These are phyloP conservation scores for Chenopodium berlandieri DNA, from an alignment of 148 eudicot genomes.

Conservation along the genomic window DNA sequence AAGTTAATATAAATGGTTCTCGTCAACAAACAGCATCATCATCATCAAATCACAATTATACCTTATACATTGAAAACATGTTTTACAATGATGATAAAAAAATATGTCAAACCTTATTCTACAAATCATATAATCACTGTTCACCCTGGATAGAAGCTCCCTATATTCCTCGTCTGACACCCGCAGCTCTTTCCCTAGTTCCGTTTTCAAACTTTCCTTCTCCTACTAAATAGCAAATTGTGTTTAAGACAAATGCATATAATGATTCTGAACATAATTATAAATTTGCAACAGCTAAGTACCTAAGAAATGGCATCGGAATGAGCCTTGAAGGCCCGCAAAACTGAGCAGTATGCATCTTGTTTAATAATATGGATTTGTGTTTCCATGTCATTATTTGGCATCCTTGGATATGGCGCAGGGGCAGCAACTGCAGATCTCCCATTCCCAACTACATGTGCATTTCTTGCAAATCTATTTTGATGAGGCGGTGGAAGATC, in stretches of 20 bases:
- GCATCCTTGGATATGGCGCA: conserved; percentile 58
- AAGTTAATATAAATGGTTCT: conserved; percentile 20
- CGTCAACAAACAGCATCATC: conserved; percentile 22
- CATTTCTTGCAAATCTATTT: conserved; percentile 66
- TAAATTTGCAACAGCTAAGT: conserved; percentile 15
- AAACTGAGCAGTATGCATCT: conserved; percentile 80
- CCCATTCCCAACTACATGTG: conserved; percentile 61
- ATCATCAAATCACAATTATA: neutral
- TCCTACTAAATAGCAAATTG: conserved; percentile 40
- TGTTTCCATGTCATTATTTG: conserved; percentile 63
- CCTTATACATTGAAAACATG: neutral
- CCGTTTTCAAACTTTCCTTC: conserved; percentile 84
- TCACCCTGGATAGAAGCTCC: conserved; percentile 74
- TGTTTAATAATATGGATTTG: conserved; percentile 83
- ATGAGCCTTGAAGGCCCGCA: conserved; percentile 87
- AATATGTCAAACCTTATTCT: conserved; percentile 61
- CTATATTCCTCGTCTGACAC: conserved; percentile 91
- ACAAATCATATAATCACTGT: conserved; percentile 68
- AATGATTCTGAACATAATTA: neutral
- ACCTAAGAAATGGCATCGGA: conserved; percentile 92
- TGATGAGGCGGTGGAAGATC: conserved; percentile 86
- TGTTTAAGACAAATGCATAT: conserved; percentile 11
- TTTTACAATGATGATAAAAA: neutral
- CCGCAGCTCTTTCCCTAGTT: conserved; percentile 86
- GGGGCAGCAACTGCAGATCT: conserved; percentile 56